Evolutionary conservation across 2,329 filamentous ascomycete species (phyloP).

Genomic region (Curvularia eragrostidis): DNA sequence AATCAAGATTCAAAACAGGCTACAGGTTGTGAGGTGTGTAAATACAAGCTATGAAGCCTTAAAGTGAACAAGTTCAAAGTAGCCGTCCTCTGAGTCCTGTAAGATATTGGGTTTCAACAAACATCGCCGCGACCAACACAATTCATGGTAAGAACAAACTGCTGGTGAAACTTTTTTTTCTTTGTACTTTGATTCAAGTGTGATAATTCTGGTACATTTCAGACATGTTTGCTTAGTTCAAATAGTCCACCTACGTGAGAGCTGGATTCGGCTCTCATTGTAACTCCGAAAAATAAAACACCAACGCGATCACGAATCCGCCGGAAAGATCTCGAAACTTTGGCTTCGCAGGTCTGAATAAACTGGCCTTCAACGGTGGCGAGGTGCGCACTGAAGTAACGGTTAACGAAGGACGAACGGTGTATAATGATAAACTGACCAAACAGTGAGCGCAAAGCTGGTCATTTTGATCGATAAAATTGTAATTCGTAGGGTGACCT

Average conservation of each 20-base stretch:
- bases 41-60: not conserved
- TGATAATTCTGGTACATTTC: not conserved
- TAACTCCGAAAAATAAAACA: not conserved
- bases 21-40: not conserved
- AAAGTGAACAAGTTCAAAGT: not conserved
- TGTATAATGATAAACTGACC: constrained; percentile 27
- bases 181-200: not conserved
- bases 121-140: not conserved
- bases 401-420: constrained; percentile 26
- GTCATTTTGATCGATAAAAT: constrained; percentile 27
- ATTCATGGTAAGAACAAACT: not conserved
- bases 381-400: constrained; percentile 32
- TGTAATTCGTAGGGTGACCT: constrained; percentile 31
- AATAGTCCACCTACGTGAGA: not conserved
- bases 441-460: constrained; percentile 32
- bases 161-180: too few species aligned
- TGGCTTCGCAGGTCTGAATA: not conserved
- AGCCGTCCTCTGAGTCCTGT: too few species aligned
- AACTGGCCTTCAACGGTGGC: constrained; percentile 18
- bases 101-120: not conserved
- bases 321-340: not conserved
- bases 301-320: not conserved
- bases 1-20: not conserved
- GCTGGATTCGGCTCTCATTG: not conserved
- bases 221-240: not conserved